Evolutionary conservation across 1,284 basidiomycete genomes (phyloP).

Genomic region (Jaminaea rosea): DNA sequence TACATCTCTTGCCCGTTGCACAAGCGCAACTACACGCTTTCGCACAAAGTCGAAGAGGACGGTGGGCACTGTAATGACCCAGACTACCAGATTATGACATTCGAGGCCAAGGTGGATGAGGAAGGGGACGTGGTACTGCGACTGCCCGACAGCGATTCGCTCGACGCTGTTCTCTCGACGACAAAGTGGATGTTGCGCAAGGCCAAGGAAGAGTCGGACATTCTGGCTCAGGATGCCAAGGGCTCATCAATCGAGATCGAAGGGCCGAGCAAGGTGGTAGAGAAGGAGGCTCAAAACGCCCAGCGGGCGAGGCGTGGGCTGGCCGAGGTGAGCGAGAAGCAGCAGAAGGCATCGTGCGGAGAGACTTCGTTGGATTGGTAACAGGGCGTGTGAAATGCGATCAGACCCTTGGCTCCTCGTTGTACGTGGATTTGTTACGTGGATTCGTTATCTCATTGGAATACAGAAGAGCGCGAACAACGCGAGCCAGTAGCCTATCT

Average conservation of each 20-base stretch:
- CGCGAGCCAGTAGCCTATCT: no score
- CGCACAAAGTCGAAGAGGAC: slow-evolving; percentile 42
- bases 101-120: slow-evolving; percentile 56
- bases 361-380: not conserved
- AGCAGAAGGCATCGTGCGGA: not conserved
- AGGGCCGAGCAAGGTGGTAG: not conserved
- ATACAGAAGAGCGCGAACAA: no score
- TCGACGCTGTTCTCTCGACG: slow-evolving; percentile 61
- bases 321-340: not conserved
- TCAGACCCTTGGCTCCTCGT: no score
- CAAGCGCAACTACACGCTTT: slow-evolving; percentile 62
- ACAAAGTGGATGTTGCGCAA: slow-evolving; percentile 56
- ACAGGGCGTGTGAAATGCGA: not conserved
- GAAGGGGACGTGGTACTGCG: slow-evolving; percentile 53
- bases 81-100: slow-evolving; percentile 59
- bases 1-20: slow-evolving; percentile 57
- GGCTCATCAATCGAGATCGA: not conserved
- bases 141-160: slow-evolving; percentile 55
- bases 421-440: no score
- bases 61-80: slow-evolving; percentile 61
- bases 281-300: not conserved
- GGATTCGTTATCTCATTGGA: no score
- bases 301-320: not conserved
- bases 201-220: slow-evolving; percentile 33
- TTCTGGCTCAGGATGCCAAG: slow-evolving; percentile 5